These are phyloP conservation scores for Rhizopogon sp. DNA, from an alignment of 768 basidiomycete species.

Conservation along the genomic window DNA sequence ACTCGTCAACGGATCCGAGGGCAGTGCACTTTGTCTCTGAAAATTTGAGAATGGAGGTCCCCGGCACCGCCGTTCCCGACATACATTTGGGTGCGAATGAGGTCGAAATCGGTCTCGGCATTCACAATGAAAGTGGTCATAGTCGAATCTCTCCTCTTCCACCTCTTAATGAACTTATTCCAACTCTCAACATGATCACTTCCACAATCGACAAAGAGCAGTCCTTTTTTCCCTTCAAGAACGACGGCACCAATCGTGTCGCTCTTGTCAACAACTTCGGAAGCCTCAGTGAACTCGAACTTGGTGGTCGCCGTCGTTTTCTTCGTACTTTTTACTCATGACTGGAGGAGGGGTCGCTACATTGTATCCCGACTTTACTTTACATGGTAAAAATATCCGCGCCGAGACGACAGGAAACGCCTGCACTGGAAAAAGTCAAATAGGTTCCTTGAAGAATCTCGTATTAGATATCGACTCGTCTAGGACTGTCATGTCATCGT, in stretches of 20 bases:
- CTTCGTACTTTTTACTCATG: no score
- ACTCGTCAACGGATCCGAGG: no score
- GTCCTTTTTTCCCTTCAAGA: constrained; percentile 67
- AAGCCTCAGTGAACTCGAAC: constrained; percentile 78
- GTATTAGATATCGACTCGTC: no score
- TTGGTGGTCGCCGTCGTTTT: constrained; percentile 64
- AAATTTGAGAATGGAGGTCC: constrained; percentile 31
- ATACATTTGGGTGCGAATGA: constrained; percentile 56
- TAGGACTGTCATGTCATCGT: no score
- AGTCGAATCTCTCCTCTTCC: constrained; percentile 67
- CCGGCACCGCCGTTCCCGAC: constrained; percentile 60
- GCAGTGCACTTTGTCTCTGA: no score
- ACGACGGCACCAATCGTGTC: constrained; percentile 58
- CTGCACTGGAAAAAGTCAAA: no score
- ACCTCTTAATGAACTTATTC: constrained; percentile 61
- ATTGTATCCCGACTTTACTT: no score
- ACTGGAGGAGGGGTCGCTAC: no score
- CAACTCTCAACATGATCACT: constrained; percentile 60
- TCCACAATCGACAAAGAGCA: constrained; percentile 74
- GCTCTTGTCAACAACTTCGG: constrained; percentile 89
- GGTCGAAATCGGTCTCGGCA: constrained; percentile 87
- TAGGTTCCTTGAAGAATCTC: no score
- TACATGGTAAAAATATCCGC: no score
- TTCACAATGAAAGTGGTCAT: constrained; percentile 86
- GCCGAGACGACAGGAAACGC: no score